phyloP scores from a whole-genome alignment of 208 protist genomes.

The Porcisia hertigi region DNA sequence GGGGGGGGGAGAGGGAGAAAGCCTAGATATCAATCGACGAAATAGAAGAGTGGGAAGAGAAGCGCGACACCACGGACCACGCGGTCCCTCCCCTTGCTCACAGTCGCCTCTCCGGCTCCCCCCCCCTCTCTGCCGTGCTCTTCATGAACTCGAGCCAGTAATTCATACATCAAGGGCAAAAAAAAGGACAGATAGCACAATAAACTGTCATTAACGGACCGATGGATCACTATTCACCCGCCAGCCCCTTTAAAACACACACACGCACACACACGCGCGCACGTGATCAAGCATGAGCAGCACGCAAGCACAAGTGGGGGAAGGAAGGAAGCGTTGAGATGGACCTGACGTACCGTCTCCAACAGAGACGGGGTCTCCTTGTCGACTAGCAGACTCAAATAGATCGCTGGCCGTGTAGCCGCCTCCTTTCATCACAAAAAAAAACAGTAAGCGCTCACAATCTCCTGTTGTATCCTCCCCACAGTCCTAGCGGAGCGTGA shows the following conservation, averaged over 20 bases:
- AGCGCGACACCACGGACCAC: not conserved
- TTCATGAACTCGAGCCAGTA: not conserved
- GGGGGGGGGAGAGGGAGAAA: not conserved
- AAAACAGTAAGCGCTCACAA: not conserved
- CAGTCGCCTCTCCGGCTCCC: not conserved
- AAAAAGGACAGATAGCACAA: not conserved
- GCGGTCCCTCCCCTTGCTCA: not conserved
- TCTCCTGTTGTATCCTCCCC: not conserved
- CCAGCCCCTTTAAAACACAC: not conserved
- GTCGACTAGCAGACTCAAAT: not conserved
- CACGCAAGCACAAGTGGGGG: not conserved
- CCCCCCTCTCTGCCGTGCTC: not conserved
- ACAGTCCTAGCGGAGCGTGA: not conserved
- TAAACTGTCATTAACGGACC: not conserved
- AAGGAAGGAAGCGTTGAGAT: not conserved
- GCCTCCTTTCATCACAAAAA: not conserved
- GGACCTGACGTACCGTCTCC: not conserved
- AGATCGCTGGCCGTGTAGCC: not conserved
- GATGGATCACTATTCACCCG: not conserved
- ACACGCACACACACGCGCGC: not conserved
- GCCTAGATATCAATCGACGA: not conserved
- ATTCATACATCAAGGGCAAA: slow-evolving; percentile 9
- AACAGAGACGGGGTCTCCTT: not conserved
- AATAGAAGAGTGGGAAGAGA: slow-evolving; percentile 9
- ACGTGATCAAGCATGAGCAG: not conserved